Conservation (phyloP, 2,329 filamentous ascomycete genomes). For the Dactylellina leptospora region DNA sequence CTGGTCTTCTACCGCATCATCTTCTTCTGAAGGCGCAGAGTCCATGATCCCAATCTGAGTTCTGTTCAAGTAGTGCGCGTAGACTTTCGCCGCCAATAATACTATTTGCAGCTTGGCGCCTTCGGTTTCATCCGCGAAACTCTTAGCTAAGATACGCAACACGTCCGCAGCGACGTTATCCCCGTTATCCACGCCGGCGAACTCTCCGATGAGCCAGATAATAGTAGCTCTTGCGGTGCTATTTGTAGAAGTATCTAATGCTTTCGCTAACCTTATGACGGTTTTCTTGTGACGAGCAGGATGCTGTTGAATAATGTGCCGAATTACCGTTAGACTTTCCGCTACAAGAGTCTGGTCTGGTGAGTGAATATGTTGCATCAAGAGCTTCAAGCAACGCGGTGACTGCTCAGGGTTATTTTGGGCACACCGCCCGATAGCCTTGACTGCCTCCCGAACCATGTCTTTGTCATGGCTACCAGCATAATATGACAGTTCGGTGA, state of each 20-base stretch:
- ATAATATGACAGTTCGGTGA: conserved; percentile 95
- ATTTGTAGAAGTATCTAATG: conserved; percentile 86
- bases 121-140: conserved; percentile 84
- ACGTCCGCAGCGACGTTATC: conserved; percentile 95
- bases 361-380: conserved; percentile 87
- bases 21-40: conserved; percentile 56
- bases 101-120: conserved; percentile 90
- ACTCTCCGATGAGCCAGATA: conserved; percentile 85
- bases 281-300: conserved; percentile 82
- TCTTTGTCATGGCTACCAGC: conserved; percentile 76
- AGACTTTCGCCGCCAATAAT: conserved; percentile 93
- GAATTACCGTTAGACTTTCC: conserved; percentile 91
- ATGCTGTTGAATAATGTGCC: conserved; percentile 92
- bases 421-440: conserved; percentile 91
- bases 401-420: conserved; percentile 77
- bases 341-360: conserved; percentile 87
- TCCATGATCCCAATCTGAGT: conserved; percentile 63
- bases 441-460: conserved; percentile 85
- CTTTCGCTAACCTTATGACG: conserved; percentile 86
- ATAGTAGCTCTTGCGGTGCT: conserved; percentile 91
- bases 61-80: conserved; percentile 83
- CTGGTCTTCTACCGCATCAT: conserved; percentile 61
- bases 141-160: conserved; percentile 83
- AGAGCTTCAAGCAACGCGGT: conserved; percentile 79
- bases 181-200: conserved; percentile 75